Base-by-base conservation (phyloP, 306 rosid genomes). In the Canavalia gladiata region DNA sequence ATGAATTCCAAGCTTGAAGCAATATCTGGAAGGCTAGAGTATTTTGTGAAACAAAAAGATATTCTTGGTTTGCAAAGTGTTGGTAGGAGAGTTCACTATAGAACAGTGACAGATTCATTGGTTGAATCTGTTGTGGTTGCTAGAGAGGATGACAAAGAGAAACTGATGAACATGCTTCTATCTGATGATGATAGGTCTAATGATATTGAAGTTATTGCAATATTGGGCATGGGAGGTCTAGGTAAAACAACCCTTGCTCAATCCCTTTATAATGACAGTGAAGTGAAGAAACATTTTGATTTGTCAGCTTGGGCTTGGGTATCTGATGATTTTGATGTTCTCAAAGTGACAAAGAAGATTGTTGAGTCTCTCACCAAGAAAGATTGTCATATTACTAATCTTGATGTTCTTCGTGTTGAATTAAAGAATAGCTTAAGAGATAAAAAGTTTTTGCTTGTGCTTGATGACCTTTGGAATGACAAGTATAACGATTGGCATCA, bases 381-480 rank as follows among this genome's bases (percentile, higher is more conserved):
- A 33, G 55, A n/a, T 3, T 37, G 12, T 46, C 56, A 80, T 12
- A 42, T 50, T 39, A 81, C 72, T 28, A 84, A 82, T 84, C 77
- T 89, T 3, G 78, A 89, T 55, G 34, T 73, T 30, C 87, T 89
- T 33, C 87, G 74, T 30, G 84, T 84, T 71, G 52, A 86, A 68
- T 60, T 89, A 69, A 87, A 74, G 74, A 8, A 81, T 5, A 69
- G 11, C 6, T 12, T 87, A 34, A 62, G 1, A 0, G 81, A 78
- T 30, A 87, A 71, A 49, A 89, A 83, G 5, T 83, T 89, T 67
- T 65, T 85, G 82, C 37, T 87, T 66, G 87, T 87, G 60, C 57
- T 89, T 4, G 90, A 89, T 75, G 90, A 89, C 72, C 80, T 89
- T 31, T 87, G 90, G 90, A 81, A 57, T 71, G 82, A 87, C 10